Percentiles rank a stretch among this genome's conserved stretches.
Conservation (phyloP, 225 moss, liverwort and hornwort species). For the Polytrichum commune region DNA sequence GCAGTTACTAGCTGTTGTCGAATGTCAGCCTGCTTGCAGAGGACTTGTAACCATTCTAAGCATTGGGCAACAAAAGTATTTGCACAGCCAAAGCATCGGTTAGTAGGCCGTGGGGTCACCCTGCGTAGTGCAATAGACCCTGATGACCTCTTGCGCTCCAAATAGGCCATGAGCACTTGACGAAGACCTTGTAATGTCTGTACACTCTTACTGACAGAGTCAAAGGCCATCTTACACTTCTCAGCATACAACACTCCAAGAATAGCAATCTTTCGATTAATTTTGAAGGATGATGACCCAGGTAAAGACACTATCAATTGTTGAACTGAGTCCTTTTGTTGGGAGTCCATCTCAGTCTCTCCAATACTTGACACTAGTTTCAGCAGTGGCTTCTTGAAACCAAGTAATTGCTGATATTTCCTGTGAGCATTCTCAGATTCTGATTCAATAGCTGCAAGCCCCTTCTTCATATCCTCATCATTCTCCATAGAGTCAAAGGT, state of each 20-base stretch:
- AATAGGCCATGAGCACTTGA: slow-evolving; percentile 86
- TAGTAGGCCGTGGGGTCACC: slow-evolving; percentile 65
- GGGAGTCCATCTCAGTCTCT: slow-evolving; percentile 93
- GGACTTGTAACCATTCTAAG: slow-evolving; percentile 96
- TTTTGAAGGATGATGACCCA: slow-evolving; percentile 91
- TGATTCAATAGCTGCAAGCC: slow-evolving; percentile 88
- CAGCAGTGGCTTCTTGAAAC: slow-evolving; percentile 95
- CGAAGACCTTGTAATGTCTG: slow-evolving; percentile 95
- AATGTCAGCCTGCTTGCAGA: slow-evolving; percentile 75
- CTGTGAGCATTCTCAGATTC: slow-evolving; percentile 99
- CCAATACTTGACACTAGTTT: slow-evolving; percentile 98
- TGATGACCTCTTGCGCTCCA: slow-evolving; percentile 77
- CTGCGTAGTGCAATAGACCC: slow-evolving; percentile 29
- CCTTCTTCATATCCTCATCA: slow-evolving; percentile 99
- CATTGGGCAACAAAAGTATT: slow-evolving; percentile 98
- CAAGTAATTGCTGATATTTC: slow-evolving; percentile 93
- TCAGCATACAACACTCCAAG: slow-evolving; percentile 96
- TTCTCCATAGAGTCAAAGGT: slow-evolving; percentile 96
- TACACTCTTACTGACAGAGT: slow-evolving; percentile 98
- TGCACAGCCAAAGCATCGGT: slow-evolving; percentile 98
- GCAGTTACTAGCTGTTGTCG: slow-evolving; percentile 81
- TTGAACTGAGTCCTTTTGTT: slow-evolving; percentile 97
- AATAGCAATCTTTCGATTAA: slow-evolving; percentile 95
- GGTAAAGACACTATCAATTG: slow-evolving; percentile 94
- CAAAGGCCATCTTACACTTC: slow-evolving; percentile 99